Conservation (phyloP, 805 yeast genomes). For the Saccharomycopsis guyanensis region DNA sequence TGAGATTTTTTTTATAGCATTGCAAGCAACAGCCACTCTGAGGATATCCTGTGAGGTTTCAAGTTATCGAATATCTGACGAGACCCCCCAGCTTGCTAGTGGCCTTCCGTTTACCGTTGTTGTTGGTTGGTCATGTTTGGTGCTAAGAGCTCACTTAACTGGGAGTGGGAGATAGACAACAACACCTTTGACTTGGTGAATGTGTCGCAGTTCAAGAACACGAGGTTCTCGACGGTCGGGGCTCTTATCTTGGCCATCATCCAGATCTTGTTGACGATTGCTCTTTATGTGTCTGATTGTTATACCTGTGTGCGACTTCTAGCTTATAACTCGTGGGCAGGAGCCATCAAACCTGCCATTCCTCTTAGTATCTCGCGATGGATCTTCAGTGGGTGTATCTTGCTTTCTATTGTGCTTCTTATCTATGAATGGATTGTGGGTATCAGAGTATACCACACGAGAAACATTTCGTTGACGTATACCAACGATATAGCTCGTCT, state of each 20-base stretch:
- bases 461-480: conserved; percentile 62
- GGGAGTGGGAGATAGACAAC: conserved; percentile 30
- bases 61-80: no score
- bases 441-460: conserved; percentile 45
- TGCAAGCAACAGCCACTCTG: no score
- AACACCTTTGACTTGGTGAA: conserved; percentile 44
- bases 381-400: conserved; percentile 77
- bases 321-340: conserved; percentile 66
- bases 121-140: no score
- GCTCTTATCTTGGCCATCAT: conserved; percentile 35
- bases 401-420: conserved; percentile 54
- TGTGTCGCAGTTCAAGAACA: conserved; percentile 39
- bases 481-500: conserved; percentile 57
- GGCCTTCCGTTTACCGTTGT: no score
- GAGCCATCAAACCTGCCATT: conserved; percentile 40
- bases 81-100: no score
- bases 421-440: conserved; percentile 55
- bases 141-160: conserved; percentile 20
- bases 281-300: conserved; percentile 58
- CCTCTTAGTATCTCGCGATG: conserved; percentile 50
- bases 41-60: no score
- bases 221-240: conserved; percentile 35
- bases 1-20: no score
- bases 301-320: conserved; percentile 71
- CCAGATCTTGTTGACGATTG: conserved; percentile 40